A percentile compares a stretch with the other conserved stretches of the same genome.
phyloP scores from a whole-genome alignment of 179 eudicot species.

The Camellia oleifera region DNA sequence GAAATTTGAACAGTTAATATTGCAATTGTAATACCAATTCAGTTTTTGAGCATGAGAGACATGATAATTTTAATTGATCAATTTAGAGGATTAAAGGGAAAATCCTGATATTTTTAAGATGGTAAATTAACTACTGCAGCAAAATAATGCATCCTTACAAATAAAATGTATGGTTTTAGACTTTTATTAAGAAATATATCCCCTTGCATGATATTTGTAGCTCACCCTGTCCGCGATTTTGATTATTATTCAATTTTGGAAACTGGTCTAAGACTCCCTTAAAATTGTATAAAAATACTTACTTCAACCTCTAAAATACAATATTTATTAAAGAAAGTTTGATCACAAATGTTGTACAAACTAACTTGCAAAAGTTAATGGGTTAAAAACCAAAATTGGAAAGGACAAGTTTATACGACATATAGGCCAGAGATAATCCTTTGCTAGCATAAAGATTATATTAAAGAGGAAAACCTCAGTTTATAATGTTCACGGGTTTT shows the following conservation, averaged over 20 bases:
- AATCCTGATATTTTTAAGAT: background rate
- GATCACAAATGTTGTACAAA: background rate
- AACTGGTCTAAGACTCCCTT: background rate
- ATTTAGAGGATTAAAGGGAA: no score
- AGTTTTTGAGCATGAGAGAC: background rate
- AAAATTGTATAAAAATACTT: background rate
- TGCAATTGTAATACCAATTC: background rate
- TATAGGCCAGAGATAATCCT: background rate
- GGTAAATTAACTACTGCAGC: background rate
- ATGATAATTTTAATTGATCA: background rate
- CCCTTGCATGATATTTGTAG: background rate
- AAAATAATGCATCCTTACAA: background rate
- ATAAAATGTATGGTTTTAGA: background rate
- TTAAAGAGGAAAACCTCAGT: no score
- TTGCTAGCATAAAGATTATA: background rate
- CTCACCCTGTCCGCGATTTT: background rate
- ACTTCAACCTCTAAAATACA: background rate
- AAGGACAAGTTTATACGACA: background rate
- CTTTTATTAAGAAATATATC: background rate
- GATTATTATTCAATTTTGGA: background rate
- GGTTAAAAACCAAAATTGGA: background rate
- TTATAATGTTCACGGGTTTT: background rate
- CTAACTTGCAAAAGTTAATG: slow-evolving; percentile 1
- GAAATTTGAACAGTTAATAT: no score
- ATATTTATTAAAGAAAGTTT: background rate